Evolutionary conservation across 352 stramenopile genomes (phyloP).

Genomic region (Phytophthora crassamura): DNA sequence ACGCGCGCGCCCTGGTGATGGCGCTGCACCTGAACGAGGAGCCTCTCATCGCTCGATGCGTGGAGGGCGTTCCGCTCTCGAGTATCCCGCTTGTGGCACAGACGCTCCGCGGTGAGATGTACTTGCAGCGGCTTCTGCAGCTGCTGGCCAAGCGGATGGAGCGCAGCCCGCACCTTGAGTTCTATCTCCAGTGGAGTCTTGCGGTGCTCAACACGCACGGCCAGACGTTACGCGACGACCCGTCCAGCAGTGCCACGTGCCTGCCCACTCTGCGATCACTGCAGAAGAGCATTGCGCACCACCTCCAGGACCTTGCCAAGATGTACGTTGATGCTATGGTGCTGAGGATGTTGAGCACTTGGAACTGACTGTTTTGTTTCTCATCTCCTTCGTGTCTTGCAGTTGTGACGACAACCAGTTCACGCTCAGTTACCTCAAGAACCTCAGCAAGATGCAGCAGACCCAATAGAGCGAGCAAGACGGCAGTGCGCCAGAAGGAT

Average conservation of each 20-base stretch:
- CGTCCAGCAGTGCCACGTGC: slow-evolving; percentile 67
- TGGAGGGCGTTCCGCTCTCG: slow-evolving; percentile 91
- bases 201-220: slow-evolving; percentile 95
- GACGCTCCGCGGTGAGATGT: slow-evolving; percentile 87
- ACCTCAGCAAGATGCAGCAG: slow-evolving; percentile 64
- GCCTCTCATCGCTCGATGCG: slow-evolving; percentile 90
- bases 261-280: slow-evolving; percentile 84
- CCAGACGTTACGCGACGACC: slow-evolving; percentile 79
- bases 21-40: slow-evolving; percentile 97
- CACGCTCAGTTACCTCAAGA: slow-evolving; percentile 86
- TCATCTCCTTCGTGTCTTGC: slow-evolving; percentile 18
- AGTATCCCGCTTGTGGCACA: slow-evolving; percentile 93
- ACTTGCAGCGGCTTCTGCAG: slow-evolving; percentile 93
- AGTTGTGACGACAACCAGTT: slow-evolving; percentile 93
- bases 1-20: slow-evolving; percentile 95
- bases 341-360: slow-evolving; percentile 4
- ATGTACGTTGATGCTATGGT: slow-evolving; percentile 65
- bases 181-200: slow-evolving; percentile 97
- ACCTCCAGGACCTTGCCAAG: slow-evolving; percentile 86
- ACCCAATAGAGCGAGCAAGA: slow-evolving; percentile 35
- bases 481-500: slow-evolving; percentile 29
- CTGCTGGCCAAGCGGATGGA: slow-evolving; percentile 94
- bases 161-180: slow-evolving; percentile 96
- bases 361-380: slow-evolving; percentile 22
- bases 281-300: slow-evolving; percentile 86